Base-by-base conservation (phyloP, 805 yeast species). In the Lachancea waltii region DNA sequence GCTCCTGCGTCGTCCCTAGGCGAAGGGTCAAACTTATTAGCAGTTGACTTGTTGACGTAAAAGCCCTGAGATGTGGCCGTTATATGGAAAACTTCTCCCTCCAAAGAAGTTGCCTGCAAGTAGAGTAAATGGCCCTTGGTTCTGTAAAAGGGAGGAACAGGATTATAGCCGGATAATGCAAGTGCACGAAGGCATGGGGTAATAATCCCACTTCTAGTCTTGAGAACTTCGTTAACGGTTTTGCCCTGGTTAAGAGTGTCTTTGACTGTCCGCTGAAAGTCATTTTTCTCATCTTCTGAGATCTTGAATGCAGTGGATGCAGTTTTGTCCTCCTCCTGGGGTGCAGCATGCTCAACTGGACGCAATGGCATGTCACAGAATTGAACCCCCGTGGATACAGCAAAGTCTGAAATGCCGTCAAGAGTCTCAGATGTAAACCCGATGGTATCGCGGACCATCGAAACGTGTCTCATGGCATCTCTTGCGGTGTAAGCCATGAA, bases 51-150 rank as follows among this genome's bases (percentile, higher is more conserved):
- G 63, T 81, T 83, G 33, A 86, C 78, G 53, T 65, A 85, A 60
- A 85, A 90, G 0, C 98, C 98, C 30, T 80, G 62, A 31, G 77
- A 72, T 40, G 80, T 77, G 42, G 90, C 79, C 6, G 96, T 86
- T 49, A 90, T 74, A 51, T 85, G 82, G 60, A 72, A 75, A 20
- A 73, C 73, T 55, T 85, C 94, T 50, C 81, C 81, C 62, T 92
- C 97, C 47, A 84, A 66, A 33, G 96, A 84, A 51, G 77, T 80
- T 29, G 78, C 68, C 40, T 75, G 75, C 52, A 92, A 67, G 60
- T 90, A 90, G 41, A 82, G 67, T 50, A 89, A 67, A 54, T 89
- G 95, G 18, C 97, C 97, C 55, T 71, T 73, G n/a, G 63, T 41
- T 49, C 67, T 73, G 55, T 72, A 75, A 36, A 68, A 63, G 13